These are phyloP conservation scores for Cylindrodendrum hubeiense DNA, from an alignment of 2,329 filamentous ascomycete species.

Conservation along the genomic window DNA sequence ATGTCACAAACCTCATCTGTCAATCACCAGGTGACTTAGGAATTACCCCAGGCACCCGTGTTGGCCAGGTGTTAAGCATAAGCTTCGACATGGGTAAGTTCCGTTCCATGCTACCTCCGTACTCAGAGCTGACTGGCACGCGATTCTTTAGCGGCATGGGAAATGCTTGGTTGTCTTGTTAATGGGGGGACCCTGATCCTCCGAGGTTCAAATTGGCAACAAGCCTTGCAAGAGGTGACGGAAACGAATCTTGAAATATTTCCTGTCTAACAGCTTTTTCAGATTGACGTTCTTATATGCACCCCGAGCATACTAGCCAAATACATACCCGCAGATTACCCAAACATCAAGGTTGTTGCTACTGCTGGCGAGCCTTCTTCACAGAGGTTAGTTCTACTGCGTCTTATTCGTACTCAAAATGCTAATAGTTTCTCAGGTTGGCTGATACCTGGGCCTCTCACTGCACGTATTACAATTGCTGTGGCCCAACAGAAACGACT, in stretches of 20 bases:
- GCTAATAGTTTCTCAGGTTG: conserved; percentile 45
- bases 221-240: conserved; percentile 57
- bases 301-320: conserved; percentile 68
- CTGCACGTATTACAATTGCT: conserved; percentile 66
- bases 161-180: conserved; percentile 66
- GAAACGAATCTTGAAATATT: fast-evolving
- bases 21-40: conserved; percentile 63
- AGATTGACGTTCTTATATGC: conserved; percentile 67
- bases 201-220: conserved; percentile 62
- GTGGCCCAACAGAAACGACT: conserved; percentile 70
- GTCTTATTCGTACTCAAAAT: fast-evolving
- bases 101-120: not conserved
- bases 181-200: conserved; percentile 68
- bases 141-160: conserved; percentile 64
- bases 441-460: conserved; percentile 67
- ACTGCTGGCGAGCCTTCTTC: conserved; percentile 66
- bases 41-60: conserved; percentile 62
- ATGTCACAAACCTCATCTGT: conserved; percentile 67
- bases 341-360: conserved; percentile 64
- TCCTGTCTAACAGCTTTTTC: not conserved
- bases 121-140: not conserved
- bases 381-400: conserved; percentile 50
- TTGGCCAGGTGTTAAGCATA: conserved; percentile 68
- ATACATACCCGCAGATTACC: conserved; percentile 58
- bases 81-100: conserved; percentile 71